Conservation (phyloP, 148 eudicot genomes). For the Linanthus parryae region DNA sequence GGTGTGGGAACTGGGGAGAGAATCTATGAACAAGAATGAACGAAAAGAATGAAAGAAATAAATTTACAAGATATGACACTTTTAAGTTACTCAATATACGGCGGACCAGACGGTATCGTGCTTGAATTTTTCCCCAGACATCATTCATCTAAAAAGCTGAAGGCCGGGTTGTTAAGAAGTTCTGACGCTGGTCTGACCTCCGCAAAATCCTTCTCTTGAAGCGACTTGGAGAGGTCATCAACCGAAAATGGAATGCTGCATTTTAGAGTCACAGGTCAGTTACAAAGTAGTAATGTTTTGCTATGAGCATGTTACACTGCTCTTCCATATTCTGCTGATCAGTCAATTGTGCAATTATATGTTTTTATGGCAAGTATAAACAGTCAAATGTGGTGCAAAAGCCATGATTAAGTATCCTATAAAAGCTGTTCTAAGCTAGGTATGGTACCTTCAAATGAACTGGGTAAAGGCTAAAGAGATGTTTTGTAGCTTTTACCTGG, state of each 20-base stretch:
- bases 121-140: conserved; percentile 24
- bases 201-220: conserved; percentile 68
- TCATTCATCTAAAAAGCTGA: conserved; percentile 84
- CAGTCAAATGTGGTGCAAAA: too few species aligned
- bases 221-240: conserved; percentile 71
- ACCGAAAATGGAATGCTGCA: conserved; percentile 95
- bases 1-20: conserved; percentile 9
- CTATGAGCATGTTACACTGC: too few species aligned
- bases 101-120: too few species aligned
- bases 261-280: neutral
- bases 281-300: too few species aligned
- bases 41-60: neutral
- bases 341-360: too few species aligned
- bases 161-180: conserved; percentile 87
- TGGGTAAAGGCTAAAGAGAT: too few species aligned
- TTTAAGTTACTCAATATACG: too few species aligned
- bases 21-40: conserved; percentile 1
- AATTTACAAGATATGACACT: conserved; percentile 18
- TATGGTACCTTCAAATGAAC: too few species aligned
- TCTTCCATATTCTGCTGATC: too few species aligned
- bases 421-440: too few species aligned
- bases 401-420: too few species aligned
- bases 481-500: conserved; percentile 69
- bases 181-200: conserved; percentile 71
- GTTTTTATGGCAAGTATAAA: too few species aligned